Base-by-base conservation (phyloP, 1,139 yeast genomes). In the Geotrichum reessii region DNA sequence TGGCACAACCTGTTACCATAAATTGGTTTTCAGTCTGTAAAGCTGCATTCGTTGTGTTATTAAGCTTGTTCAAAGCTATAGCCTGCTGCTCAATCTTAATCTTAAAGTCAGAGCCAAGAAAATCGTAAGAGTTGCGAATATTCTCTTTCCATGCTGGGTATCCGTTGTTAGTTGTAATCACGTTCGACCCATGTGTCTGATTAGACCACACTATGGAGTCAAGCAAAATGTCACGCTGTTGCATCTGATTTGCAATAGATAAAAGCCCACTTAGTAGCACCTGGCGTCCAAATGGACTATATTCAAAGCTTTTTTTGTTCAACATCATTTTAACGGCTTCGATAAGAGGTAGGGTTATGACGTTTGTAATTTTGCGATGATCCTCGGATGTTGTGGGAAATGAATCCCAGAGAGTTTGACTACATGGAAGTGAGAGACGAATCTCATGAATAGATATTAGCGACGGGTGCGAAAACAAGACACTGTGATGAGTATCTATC, bases 341-440 rank as follows among this genome's bases (percentile, higher is more conserved):
- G 53, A 85, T 67, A 66, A 86, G 85, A 48, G 80, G 73, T 59
- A 67, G 69, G 65, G 64, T 69, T 37, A 37, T 37, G 42, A 37
- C 42, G n/a, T 37, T 37, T 12, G 42, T 37, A 19, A 37, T 37
- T 37, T 37, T 37, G n/a, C 42, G 42, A 55, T 63, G 63, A 59
- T 57, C 62, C 61, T 47, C 69, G 67, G 40, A 65, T 59, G 55
- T 68, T 66, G 31, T 64, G 60, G 28, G 71, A n/a, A 64, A 61
- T 6, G 62, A 33, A 57, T 86, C 92, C 97, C 96, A 87, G 56
- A 87, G 74, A 24, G 78, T 81, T 66, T 89, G 96, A 59, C 86
- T 84, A 67, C 95, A 89, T 0, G 96, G 97, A 67, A 89, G 75
- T 52, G 85, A 79, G 62, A 86, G 73, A 66, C 90, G 91, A 54